Evolutionary conservation across 306 rosid genomes (phyloP).

Genomic region (Malus sieversii): DNA sequence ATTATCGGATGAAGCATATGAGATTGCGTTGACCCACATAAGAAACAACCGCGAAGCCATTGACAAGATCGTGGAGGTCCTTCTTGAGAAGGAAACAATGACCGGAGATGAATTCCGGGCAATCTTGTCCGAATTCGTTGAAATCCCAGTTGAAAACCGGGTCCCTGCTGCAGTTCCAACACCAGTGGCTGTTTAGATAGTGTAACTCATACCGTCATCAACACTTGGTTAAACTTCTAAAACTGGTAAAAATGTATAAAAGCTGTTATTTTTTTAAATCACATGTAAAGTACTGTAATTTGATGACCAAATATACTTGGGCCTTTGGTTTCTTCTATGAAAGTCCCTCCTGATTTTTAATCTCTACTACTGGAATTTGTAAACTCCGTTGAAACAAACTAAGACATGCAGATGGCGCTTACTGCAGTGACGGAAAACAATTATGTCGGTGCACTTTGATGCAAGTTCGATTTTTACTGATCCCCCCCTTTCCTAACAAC

Average conservation of each 20-base stretch:
- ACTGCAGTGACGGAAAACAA: too few species aligned
- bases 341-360: not conserved
- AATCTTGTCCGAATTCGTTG: slow-evolving; percentile 73
- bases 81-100: slow-evolving; percentile 87
- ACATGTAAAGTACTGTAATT: slow-evolving; percentile 7
- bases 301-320: slow-evolving; percentile 7
- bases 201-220: slow-evolving; percentile 15
- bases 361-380: too few species aligned
- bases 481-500: too few species aligned
- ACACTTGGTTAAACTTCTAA: slow-evolving; percentile 8
- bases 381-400: too few species aligned
- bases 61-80: slow-evolving; percentile 86
- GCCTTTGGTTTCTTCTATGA: not conserved
- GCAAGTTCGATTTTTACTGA: too few species aligned
- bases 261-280: slow-evolving; percentile 20
- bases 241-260: slow-evolving; percentile 32
- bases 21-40: slow-evolving; percentile 75
- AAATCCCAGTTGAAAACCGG: slow-evolving; percentile 79
- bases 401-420: too few species aligned
- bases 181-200: slow-evolving; percentile 63
- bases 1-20: slow-evolving; percentile 76
- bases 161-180: slow-evolving; percentile 58
- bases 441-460: too few species aligned
- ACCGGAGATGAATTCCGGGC: slow-evolving; percentile 89
- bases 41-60: slow-evolving; percentile 95